Base-by-base conservation (phyloP, 768 basidiomycete species). In the Boletellus sp. region DNA sequence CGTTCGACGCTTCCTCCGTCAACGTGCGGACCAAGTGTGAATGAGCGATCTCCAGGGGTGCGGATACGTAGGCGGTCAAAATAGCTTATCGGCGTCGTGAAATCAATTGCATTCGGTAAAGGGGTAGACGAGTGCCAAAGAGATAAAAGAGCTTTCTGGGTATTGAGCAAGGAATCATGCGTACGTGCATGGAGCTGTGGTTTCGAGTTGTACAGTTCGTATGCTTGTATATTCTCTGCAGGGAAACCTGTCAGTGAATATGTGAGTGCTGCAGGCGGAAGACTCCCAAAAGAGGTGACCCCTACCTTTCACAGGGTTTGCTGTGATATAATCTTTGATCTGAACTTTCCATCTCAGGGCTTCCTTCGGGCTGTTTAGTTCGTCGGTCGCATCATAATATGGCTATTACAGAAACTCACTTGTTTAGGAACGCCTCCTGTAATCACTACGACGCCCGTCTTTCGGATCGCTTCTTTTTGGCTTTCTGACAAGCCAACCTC, bases 61-160 rank as follows among this genome's bases (percentile, higher is more conserved):
- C 90, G 78, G 41, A 90, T 86, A 2, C 87, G 76, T 11, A 90
- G 69, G 6, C 89, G 76, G 66, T 92, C 89, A 51, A 81, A 86
- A 65, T 91, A 91, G 1, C 82, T 80, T n/a, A 90, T 67, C 1
- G 87, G 85, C 3, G 74, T 80, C 11, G 67, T 56, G 24, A 87
- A 72, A 49, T 71, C 72, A 47, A 85, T 65, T 24, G 59, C 52
- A 1, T 74, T 64, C 45, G 77, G 70, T 24, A 56, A 48, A 3
- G 78, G 71, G 38, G 77, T 57, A 3, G 56, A 58, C 20, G 51
- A 54, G 53, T 82, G 74, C 81, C 83, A 87, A 13, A 89, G 71
- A 4, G 74, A 72, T 9, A 85, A 71, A 10, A 89, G 71, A 11
- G 72, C 72, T 31, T 66, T 69, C 51, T 90, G 87, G 1, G 84